Percentiles rank a stretch among this genome's conserved stretches.
phyloP scores from a whole-genome alignment of 306 rosid species.

The Sophora flavescens region DNA sequence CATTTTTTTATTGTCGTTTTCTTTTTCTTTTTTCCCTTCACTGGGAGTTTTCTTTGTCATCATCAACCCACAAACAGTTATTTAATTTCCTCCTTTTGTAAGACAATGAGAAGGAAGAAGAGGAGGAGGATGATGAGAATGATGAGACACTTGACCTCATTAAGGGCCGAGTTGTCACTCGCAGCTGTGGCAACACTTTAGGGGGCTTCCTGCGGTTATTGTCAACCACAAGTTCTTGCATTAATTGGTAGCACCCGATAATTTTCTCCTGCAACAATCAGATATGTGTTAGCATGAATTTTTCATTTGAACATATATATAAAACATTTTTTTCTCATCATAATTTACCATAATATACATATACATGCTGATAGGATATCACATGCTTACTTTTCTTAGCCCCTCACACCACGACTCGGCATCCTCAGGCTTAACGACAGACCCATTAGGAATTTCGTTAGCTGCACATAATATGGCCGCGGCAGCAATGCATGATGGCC shows the following conservation, averaged over 20 bases:
- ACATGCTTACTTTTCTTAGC: slow-evolving; percentile 80
- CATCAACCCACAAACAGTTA: slow-evolving; percentile 74
- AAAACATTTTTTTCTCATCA: not conserved
- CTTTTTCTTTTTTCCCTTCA: slow-evolving; percentile 38
- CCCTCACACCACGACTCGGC: slow-evolving; percentile 98
- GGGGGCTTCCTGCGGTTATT: slow-evolving; percentile 55
- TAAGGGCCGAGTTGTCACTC: slow-evolving; percentile 61
- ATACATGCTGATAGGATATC: no score
- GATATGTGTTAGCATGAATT: slow-evolving; percentile 32
- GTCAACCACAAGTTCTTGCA: slow-evolving; percentile 74
- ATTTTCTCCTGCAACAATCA: slow-evolving; percentile 78
- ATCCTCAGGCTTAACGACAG: slow-evolving; percentile 75
- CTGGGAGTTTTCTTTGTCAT: slow-evolving; percentile 76
- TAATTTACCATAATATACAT: not conserved
- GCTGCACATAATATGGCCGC: slow-evolving; percentile 90
- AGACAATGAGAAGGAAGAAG: slow-evolving; percentile 58
- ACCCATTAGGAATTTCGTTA: slow-evolving; percentile 79
- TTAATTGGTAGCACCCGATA: slow-evolving; percentile 74
- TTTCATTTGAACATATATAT: not conserved
- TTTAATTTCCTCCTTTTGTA: slow-evolving; percentile 85
- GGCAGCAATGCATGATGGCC: slow-evolving; percentile 99
- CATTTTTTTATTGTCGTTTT: slow-evolving; percentile 28
- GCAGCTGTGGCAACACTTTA: slow-evolving; percentile 72
- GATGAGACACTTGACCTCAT: slow-evolving; percentile 65
- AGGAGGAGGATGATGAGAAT: slow-evolving; percentile 59